Evolutionary conservation across 495 filamentous ascomycete species (phyloP).

Genomic region (Penicillium daleae): DNA sequence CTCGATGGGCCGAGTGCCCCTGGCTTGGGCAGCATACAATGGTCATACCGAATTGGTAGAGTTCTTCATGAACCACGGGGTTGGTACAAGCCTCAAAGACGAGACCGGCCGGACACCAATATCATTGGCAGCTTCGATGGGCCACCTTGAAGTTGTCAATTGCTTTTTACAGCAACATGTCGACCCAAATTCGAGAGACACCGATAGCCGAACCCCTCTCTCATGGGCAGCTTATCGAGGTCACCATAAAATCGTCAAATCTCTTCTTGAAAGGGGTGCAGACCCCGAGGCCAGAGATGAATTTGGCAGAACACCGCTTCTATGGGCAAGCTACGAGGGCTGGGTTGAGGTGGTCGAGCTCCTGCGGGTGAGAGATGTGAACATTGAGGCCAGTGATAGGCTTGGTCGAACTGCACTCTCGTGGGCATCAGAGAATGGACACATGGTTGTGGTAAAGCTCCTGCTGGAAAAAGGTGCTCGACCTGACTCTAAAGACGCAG

Average conservation of each 20-base stretch:
- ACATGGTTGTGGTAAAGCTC: neutral
- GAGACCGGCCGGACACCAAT: neutral
- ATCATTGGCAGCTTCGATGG: neutral
- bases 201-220: neutral
- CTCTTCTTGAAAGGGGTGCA: neutral
- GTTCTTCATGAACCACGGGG: neutral
- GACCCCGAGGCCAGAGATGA: neutral
- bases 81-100: neutral
- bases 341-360: neutral
- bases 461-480: neutral
- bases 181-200: neutral
- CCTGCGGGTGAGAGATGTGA: neutral
- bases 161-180: neutral
- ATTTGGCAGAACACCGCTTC: neutral
- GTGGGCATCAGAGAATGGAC: neutral
- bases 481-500: neutral
- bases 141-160: neutral
- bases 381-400: neutral
- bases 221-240: neutral
- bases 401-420: neutral
- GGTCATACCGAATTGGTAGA: neutral
- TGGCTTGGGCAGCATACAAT: neutral
- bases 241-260: neutral
- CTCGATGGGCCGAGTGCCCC: neutral
- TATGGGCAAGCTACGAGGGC: conserved; percentile 3